Conservation (phyloP, 148 eudicot genomes). For the Beta vulgaris region DNA sequence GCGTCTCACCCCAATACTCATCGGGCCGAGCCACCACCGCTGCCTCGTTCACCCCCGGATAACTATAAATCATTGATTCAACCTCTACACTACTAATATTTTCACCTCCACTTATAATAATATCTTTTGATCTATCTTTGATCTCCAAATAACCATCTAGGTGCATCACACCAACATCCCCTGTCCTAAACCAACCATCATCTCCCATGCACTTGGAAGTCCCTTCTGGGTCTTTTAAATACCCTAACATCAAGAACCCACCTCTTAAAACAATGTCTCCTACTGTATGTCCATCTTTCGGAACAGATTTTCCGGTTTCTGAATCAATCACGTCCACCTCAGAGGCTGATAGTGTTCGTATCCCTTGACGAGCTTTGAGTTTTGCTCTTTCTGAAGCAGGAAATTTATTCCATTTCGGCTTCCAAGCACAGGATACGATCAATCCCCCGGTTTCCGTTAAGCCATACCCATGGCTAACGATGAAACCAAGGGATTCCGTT, state of each 20-base stretch:
- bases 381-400: slow-evolving; percentile 38
- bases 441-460: slow-evolving; percentile 42
- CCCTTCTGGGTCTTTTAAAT: slow-evolving; percentile 40
- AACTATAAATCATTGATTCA: slow-evolving; percentile 35
- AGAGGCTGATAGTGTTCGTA: slow-evolving; percentile 26
- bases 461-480: slow-evolving; percentile 44
- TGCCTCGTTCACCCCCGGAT: slow-evolving; percentile 40
- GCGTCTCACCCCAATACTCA: slow-evolving; percentile 59
- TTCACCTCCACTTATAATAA: slow-evolving; percentile 50
- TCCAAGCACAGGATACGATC: slow-evolving; percentile 42
- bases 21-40: slow-evolving; percentile 54
- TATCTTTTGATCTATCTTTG: slow-evolving; percentile 45
- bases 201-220: slow-evolving; percentile 30
- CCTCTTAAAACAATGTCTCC: slow-evolving; percentile 50
- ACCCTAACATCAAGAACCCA: slow-evolving; percentile 41
- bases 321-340: slow-evolving; percentile 35
- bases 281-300: slow-evolving; percentile 32
- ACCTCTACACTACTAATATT: slow-evolving; percentile 51
- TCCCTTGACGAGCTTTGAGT: slow-evolving; percentile 47
- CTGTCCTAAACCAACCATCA: slow-evolving; percentile 50
- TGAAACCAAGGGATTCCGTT: slow-evolving; percentile 41
- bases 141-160: slow-evolving; percentile 51
- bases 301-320: slow-evolving; percentile 30
- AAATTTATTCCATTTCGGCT: slow-evolving; percentile 39
- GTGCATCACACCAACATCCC: slow-evolving; percentile 51